Base-by-base conservation (phyloP, 352 stramenopile species). In the Phytophthora fragariae region DNA sequence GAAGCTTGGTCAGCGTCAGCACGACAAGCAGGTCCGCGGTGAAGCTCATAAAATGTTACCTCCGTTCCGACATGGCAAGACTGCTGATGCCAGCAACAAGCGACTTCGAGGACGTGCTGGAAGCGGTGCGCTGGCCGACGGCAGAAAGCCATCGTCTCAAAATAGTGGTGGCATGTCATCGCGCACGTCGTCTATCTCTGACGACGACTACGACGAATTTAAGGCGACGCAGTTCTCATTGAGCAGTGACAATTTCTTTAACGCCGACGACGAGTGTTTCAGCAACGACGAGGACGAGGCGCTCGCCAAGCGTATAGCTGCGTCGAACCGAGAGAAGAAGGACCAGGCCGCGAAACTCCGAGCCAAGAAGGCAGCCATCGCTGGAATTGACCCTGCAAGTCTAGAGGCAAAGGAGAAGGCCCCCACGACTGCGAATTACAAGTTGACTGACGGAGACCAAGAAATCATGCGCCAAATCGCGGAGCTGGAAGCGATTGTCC, bases 381-480 rank as follows among this genome's bases (percentile, higher is more conserved):
- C 75, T 55, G 75, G 75, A 21, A 78, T 81, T 52, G 71, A 75
- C 29, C 33, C 71, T 59, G 74, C 62, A 2, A 77, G 63, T 66
- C 44, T 77, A 11, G 41, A 65, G 8, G 72, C 74, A 15, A 72
- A 75, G 35, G 55, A 64, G 21, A 76, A 76, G 29, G 63, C 50
- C 61, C 52, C 27, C 29, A 72, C 62, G 24, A 72, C 69, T 53
- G 68, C 67, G 17, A 76, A 66, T n/a, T 87, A 86, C 67, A 52
- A 75, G 21, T 63, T 83, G 35, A 80, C 75, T 2, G 65, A 72
- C 46, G 73, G 56, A 60, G 83, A 87, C 17, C 57, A 66, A 41
- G 59, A 67, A 15, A 67, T 82, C 8, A 89, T 91, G 80, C 67
- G 58, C 1, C 62, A 84, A 17, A 84, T 91, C 9, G 71, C 69